Conservation (phyloP, 768 basidiomycete species). For the Lactarius trivialis region DNA sequence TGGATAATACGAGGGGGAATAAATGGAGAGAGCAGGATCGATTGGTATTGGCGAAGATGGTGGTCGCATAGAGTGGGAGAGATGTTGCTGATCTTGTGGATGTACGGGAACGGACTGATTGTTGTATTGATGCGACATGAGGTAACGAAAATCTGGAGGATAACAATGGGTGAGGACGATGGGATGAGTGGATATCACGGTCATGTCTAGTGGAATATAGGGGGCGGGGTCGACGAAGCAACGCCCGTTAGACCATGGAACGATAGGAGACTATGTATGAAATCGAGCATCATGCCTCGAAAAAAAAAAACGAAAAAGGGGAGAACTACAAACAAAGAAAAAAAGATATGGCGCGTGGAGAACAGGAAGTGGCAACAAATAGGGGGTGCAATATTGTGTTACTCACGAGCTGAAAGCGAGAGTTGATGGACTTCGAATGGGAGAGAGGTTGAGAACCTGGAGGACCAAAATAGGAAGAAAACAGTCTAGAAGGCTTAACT, state of each 20-base stretch:
- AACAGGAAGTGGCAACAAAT: neutral
- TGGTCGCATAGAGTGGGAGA: constrained; percentile 42
- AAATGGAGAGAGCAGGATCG: constrained; percentile 68
- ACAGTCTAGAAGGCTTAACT: neutral
- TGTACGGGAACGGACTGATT: constrained; percentile 35
- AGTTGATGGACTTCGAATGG: neutral
- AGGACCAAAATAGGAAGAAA: neutral
- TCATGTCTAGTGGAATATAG: constrained; percentile 1
- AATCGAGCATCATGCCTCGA: neutral
- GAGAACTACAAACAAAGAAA: neutral
- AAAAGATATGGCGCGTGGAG: neutral
- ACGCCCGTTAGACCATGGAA: neutral
- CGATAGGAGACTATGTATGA: neutral
- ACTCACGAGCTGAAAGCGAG: neutral
- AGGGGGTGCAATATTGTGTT: neutral
- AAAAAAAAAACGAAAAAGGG: neutral
- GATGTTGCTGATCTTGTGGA: constrained; percentile 31
- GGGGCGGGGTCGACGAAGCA: neutral
- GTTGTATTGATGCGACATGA: constrained; percentile 30
- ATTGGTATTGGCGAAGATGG: constrained; percentile 59
- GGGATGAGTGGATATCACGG: constrained; percentile 11
- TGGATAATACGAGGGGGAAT: constrained; percentile 51
- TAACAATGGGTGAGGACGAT: constrained; percentile 28
- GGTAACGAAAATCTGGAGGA: constrained; percentile 24
- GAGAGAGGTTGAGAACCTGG: neutral